Base-by-base conservation (phyloP, 129 eudicot genomes). In the Sambucus nigra region DNA sequence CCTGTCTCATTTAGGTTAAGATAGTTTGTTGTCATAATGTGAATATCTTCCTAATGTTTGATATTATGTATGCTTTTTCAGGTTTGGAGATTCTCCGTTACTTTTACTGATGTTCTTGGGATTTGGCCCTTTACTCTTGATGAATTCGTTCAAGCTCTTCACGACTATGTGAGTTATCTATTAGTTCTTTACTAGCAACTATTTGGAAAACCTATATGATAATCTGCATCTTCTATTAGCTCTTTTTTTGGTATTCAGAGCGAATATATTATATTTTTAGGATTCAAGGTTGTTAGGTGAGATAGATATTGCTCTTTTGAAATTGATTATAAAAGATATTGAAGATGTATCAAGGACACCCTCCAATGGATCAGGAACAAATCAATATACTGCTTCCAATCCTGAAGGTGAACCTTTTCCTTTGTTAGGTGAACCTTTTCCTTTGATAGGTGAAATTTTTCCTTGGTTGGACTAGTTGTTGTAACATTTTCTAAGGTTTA, bases 391-490 rank as follows among this genome's bases (percentile, higher is more conserved):
- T 48, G 86, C 74, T 70, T 83, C 81, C 51, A 91, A 85, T 66
- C 95, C 86, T 64, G 98, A 82, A 74, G 98, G 95, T 52, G 98
- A 95, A 53, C 98, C 85, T 72, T 95, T 89, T 51, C 83, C n/a
- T n/a, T n/a, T n/a, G n/a, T n/a, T n/a, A n/a, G n/a, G n/a, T n/a
- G n/a, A n/a, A n/a, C n/a, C n/a, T n/a, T n/a, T n/a, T n/a, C n/a
- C n/a, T n/a, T n/a, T n/a, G n/a, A n/a, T n/a, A n/a, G n/a, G n/a
- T n/a, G n/a, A n/a, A n/a, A n/a, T n/a, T n/a, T n/a, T n/a, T n/a
- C n/a, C n/a, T n/a, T n/a, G n/a, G n/a, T n/a, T n/a, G n/a, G n/a
- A n/a, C n/a, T n/a, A n/a, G n/a, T n/a, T n/a, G n/a, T n/a, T n/a
- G n/a, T n/a, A n/a, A n/a, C n/a, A n/a, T n/a, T n/a, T n/a, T n/a